Percentiles rank a stretch among this genome's conserved stretches.
These are phyloP conservation scores for Coccomyxa sp. DNA, from an alignment of 139 green algal species.

Conservation along the genomic window DNA sequence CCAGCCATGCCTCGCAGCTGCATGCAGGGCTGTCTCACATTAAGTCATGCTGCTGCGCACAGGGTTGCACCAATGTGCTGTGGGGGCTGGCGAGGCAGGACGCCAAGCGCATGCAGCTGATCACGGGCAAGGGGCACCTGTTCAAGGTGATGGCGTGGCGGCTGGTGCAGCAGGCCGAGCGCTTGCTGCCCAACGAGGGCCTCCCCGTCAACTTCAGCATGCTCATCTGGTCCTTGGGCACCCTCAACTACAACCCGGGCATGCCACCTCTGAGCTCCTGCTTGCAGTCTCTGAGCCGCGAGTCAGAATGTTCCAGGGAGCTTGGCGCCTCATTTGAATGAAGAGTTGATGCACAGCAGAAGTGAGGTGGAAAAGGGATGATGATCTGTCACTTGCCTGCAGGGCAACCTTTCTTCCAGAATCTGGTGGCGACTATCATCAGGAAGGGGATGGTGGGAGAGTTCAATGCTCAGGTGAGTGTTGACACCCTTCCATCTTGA, in stretches of 20 bases:
- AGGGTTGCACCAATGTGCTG: not conserved
- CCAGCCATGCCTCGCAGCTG: not conserved
- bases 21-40: not conserved
- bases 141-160: not conserved
- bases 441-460: too few relatives aligned
- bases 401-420: too few relatives aligned
- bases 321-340: too few relatives aligned
- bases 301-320: too few relatives aligned
- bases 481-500: too few relatives aligned
- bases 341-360: too few relatives aligned
- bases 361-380: too few relatives aligned
- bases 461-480: too few relatives aligned
- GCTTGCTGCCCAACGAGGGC: not conserved
- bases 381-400: too few relatives aligned
- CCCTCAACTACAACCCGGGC: not conserved
- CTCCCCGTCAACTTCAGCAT: not conserved
- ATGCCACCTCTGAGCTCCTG: too few relatives aligned
- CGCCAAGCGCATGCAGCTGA: not conserved
- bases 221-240: not conserved
- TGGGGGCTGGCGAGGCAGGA: not conserved
- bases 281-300: too few relatives aligned
- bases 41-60: not conserved
- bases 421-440: too few relatives aligned
- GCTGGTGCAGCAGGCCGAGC: not conserved
- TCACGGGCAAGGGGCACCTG: not conserved